Base-by-base conservation (phyloP, 768 basidiomycete species). In the Leucocoprinus birnbaumii region DNA sequence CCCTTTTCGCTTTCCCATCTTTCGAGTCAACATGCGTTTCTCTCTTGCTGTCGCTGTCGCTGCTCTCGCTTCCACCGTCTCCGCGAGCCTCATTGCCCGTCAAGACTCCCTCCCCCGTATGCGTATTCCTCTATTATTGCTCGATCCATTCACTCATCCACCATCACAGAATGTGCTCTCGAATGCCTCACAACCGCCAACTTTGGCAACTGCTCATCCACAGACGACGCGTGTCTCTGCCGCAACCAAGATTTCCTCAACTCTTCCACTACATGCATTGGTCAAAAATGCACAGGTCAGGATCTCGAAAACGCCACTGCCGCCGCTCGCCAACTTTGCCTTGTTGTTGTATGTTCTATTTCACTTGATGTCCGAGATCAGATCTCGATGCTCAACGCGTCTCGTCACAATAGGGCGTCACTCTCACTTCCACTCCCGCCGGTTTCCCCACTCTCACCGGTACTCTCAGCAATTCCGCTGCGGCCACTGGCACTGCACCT, bases 181-280 rank as follows among this genome's bases (percentile, higher is more conserved):
- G 0, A 65, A 16, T 90, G 89, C 68, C 60, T 87, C 7, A 48
- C 66, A 6, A 65, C 57, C 53, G 75, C 81, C 27, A 63, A 77
- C 60, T 59, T 71, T 18, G 80, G 71, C 41, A 61, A 58, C 55
- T 91, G 88, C 71, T 13, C 51, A 13, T 8, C 65, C 3, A 67
- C 66, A n/a, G 82, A 89, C 69, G 71, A 78, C 63, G 58, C 60
- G 24, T 91, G 89, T 61, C 70, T 86, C 26, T 89, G 87, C 77
- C 67, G 70, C 4, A 72, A 69, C 63, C 0, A 60, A 18, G n/a
- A 54, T 1, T 88, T 85, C 63, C 60, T 86, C 57, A 46, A 54
- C 37, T 63, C 65, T 51, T 75, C 76, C 45, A 79, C 81, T 35
- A 1, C 61, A 0, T 88, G 86, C 68, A 78, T 87, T 57, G 19